Base-by-base conservation (phyloP, 768 basidiomycete genomes). In the Serpula lacrymans region DNA sequence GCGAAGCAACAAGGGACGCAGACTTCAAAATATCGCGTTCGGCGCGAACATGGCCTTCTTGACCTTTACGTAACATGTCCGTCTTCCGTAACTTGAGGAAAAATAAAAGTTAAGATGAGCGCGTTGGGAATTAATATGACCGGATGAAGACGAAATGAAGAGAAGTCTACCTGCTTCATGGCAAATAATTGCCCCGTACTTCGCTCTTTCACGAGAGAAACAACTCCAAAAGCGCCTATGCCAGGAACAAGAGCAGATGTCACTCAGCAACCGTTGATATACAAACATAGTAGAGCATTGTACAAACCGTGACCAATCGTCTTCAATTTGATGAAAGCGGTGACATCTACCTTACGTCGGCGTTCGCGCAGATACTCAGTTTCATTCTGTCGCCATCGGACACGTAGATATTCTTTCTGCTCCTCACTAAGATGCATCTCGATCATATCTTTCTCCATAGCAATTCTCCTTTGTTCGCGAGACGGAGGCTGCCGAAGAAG, bases 11-110 rank as follows among this genome's bases (percentile, higher is more conserved):
- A 50, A 84, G 70, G 10, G 93, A 85, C 5, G 94, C 94, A 23
- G 89, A 88, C 64, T 89, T 91, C 44, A 97, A 78, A 30, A 98
- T 71, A 54, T 98, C 93, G 57, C 93, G 84, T 61, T 97, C 93
- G 29, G 94, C 95, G 38, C 92, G 84, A 57, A 96, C 88, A 63
- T 97, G 95, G 1, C 93, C 95, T 67, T 97, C 95, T 63, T 97
- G 95, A 17, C 92, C 90, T 70, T 93, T 94, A 38, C 89, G 84
- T 57, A 95, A 75, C 91, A 95, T 93, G 63, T 93, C 90, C 46
- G 78, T 78, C 69, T 90, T 91, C 48, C 88, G 80, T 58, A 89
- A 69, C 87, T 88, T 56, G 42, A 38, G 50, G 54, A 48, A 49
- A 50, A 45, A 58, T 38, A 45, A 34, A 40, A 41, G 48, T 36